These are phyloP conservation scores for Fusarium mundagurra DNA, from an alignment of 2,329 filamentous ascomycete genomes.

Conservation along the genomic window DNA sequence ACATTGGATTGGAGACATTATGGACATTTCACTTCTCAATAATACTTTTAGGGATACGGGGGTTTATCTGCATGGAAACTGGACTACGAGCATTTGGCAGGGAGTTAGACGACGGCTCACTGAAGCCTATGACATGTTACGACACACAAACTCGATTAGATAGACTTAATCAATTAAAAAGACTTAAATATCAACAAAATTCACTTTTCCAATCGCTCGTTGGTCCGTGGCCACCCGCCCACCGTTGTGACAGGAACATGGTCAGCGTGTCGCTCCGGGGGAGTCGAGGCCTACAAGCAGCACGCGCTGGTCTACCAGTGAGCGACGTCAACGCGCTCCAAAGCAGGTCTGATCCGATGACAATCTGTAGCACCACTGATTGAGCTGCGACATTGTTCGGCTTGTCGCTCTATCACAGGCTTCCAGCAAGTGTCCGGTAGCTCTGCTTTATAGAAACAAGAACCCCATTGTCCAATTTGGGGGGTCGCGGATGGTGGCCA, in stretches of 20 bases:
- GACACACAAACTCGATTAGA: conserved; percentile 5
- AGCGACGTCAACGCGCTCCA: too few relatives aligned
- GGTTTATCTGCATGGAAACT: not conserved
- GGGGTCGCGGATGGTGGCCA: not conserved
- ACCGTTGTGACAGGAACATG: not conserved
- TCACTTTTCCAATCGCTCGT: not conserved
- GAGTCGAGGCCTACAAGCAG: not conserved
- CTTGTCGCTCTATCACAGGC: not conserved
- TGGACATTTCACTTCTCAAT: conserved; percentile 7
- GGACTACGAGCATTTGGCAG: not conserved
- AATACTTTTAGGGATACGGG: not conserved
- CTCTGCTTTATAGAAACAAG: not conserved
- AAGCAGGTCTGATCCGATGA: too few relatives aligned
- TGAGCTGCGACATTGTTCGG: not conserved
- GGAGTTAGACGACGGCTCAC: not conserved
- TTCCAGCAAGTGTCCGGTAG: not conserved
- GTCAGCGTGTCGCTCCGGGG: not conserved
- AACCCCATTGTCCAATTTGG: not conserved
- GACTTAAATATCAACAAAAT: too few relatives aligned
- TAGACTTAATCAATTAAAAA: conserved; percentile 3
- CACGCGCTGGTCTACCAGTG: too few relatives aligned
- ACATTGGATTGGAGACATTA: not conserved
- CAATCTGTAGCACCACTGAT: not conserved
- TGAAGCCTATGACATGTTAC: not conserved
- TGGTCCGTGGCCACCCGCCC: not conserved